Percentiles rank a stretch among this genome's conserved stretches.
phyloP scores from a whole-genome alignment of 257 asterid genomes.

The Solanum acaule region DNA sequence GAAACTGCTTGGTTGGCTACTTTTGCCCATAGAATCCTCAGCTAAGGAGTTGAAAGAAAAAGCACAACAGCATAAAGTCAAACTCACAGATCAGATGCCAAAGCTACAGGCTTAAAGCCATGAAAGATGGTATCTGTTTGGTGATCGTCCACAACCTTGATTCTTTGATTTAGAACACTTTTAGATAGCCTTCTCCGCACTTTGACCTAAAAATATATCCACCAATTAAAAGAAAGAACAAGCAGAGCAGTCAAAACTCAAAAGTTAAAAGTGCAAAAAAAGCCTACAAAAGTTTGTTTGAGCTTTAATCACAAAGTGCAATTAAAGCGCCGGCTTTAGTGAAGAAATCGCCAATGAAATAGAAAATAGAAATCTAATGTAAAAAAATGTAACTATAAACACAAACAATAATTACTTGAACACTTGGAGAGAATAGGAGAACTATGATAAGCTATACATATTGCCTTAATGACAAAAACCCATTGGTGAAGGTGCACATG shows the following conservation, averaged over 20 bases:
- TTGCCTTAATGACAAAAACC: background rate
- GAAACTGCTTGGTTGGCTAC: background rate
- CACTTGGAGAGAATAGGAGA: background rate
- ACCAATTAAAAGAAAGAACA: conserved; percentile 8
- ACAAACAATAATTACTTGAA: background rate
- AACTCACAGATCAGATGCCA: conserved; percentile 61
- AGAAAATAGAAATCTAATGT: background rate
- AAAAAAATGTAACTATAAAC: background rate
- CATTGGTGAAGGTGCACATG: background rate
- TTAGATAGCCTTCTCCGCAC: conserved; percentile 41
- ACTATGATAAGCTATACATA: background rate
- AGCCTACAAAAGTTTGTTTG: background rate
- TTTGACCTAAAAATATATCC: conserved; percentile 33
- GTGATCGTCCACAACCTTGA: conserved; percentile 53
- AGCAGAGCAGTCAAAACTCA: background rate
- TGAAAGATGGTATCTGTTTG: conserved; percentile 55
- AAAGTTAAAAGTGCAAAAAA: background rate
- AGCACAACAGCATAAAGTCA: background rate
- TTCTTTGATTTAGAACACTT: conserved; percentile 59
- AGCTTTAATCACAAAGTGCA: background rate
- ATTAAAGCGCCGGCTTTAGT: background rate
- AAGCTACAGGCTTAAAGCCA: conserved; percentile 67
- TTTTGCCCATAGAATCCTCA: background rate
- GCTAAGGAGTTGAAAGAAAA: conserved; percentile 1
- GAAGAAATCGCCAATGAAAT: background rate